Evolutionary conservation across 257 asterid genomes (phyloP), one percentile per base, ranked within the genome.

Genomic region (Rehmannia glutinosa): DNA sequence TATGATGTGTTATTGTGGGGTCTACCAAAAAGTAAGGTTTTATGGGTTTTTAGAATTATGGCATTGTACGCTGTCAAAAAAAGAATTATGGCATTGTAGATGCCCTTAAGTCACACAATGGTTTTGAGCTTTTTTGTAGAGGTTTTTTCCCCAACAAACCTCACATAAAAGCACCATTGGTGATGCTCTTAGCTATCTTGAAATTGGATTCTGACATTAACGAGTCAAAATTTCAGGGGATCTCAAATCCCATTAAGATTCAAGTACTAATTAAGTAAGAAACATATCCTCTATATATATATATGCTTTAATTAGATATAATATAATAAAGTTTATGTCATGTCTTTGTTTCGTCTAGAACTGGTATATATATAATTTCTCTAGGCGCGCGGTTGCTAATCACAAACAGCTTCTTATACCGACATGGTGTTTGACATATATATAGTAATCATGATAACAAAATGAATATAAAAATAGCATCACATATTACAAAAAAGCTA

Each of bases 381-480:
- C 30, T 60, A 49, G 57, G 69, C n/a, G n/a, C n/a, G n/a, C n/a
- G n/a, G 45, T 13, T 38, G 47, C 39, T 27, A 63, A 33, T 63
- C 32, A 45, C 13, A 45, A 20, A 72, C 53, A 56, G 33, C 39
- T 62, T 54, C 11, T 32, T 23, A 25, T 64, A 33, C 74, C 76
- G 63, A 73, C 76, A 66, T n/a, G 66, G 36, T 52, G 28, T 42
- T 28, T 17, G 69, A 51, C 70, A 46, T 19, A 72, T 74, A 67
- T n/a, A n/a, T n/a, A 72, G 24, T 38, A 20, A 73, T 62, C 76
- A 68, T 63, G 64, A 64, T 47, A 59, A 73, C 13, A 41, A 71
- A 68, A 68, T 68, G 47, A 63, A 64, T 38, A 55, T n/a, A n/a
- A 63, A 76, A 51, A 4, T 65, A 70, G 43, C 35, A 54, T 30